Base-by-base conservation (phyloP, 2,329 filamentous ascomycete genomes). In the Microcyclospora pomicola region DNA sequence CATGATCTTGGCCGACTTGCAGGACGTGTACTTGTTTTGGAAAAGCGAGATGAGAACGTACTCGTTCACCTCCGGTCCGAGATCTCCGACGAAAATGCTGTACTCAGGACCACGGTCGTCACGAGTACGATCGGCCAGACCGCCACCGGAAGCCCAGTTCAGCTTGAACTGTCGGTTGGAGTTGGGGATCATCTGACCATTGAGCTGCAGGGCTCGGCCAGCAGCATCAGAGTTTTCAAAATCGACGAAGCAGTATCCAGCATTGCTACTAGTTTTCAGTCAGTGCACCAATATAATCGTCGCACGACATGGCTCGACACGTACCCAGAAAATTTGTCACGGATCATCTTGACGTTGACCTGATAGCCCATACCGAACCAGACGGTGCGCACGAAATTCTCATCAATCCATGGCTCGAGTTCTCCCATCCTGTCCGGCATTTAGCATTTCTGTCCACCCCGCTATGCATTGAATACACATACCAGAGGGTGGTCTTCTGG, bases 1-100 rank as follows among this genome's bases (percentile, higher is more conserved):
- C 91, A 98, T 98, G 65, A 98, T 98, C 74, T 98, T 98, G 56
- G 91, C 91, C 29, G 86, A 94, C 71, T 96, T 96, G 82, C 88
- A 96, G 7, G 86, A 93, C 0, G 82, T 82, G 71, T 93, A 98
- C 44, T 88, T 85, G 57, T 79, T 81, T 67, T 96, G 88, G 75
- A 98, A 98, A 36, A 98, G 79, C 16, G 87, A 93, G 38, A 96
- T 88, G 42, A 98, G 72, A 41, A 96, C 88, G 56, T 93, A 96
- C 68, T 98, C 91, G 63, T 95, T 98, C 52, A 98, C 91, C 65
- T 98, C 91, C 6, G 92, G 91, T 44, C 91, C 91, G 46, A 98
- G 79, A 58, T 98, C 91, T 49, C 91, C 91, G 42, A 98, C 91
- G 58, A 98, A 98, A 65, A 98, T 96, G 52, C 82, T 88, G 44